Evolutionary conservation across 73 alveolate species (phyloP).

Genomic region (Breviolum minutum): DNA sequence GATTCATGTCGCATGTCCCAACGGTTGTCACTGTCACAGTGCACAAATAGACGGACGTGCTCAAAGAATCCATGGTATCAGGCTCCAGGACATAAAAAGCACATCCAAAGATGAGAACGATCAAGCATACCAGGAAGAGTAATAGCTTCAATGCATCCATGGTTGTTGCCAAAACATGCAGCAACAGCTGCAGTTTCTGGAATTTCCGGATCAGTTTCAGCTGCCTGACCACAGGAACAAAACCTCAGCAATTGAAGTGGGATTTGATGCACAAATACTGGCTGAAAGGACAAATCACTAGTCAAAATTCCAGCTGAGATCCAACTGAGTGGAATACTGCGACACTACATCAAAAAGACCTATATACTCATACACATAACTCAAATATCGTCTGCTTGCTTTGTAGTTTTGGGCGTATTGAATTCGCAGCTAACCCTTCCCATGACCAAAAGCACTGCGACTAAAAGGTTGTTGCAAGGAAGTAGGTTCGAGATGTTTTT

Average conservation of each 20-base stretch:
- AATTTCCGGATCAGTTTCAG: conserved; percentile 82
- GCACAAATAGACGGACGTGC: conserved; percentile 74
- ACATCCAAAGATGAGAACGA: conserved; percentile 78
- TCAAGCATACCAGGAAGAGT: conserved; percentile 64
- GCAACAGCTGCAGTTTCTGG: conserved; percentile 79
- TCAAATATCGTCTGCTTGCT: not conserved
- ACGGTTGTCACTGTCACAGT: conserved; percentile 87
- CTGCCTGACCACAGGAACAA: conserved; percentile 72
- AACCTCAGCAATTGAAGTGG: not conserved
- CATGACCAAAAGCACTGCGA: not conserved
- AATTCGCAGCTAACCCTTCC: not conserved
- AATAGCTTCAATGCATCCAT: conserved; percentile 80
- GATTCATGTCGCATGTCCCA: conserved; percentile 74
- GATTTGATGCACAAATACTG: not conserved
- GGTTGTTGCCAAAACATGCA: conserved; percentile 82
- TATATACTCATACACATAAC: not conserved
- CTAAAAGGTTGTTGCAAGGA: not conserved
- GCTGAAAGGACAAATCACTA: not conserved
- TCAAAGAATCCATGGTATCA: conserved; percentile 81
- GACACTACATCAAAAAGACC: not conserved
- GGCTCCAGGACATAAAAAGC: conserved; percentile 84
- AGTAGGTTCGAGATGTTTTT: too few relatives aligned
- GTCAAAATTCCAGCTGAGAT: not conserved
- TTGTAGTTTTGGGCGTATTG: not conserved
- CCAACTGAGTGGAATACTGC: not conserved